phyloP scores from a whole-genome alignment of 164 flowering plant species.

The grape (Vitis vinifera) region ASM3070453v1 NC_081819.1:1984001-1984500 shows the following conservation, averaged over 20 bases:
- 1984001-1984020: slow-evolving; percentile 74
- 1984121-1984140: background rate
- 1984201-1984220: slow-evolving; percentile 66
- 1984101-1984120: background rate
- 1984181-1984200: slow-evolving; percentile 48
- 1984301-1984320: too few species aligned
- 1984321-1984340: too few species aligned
- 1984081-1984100: slow-evolving; percentile 33
- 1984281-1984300: slow-evolving; percentile 44
- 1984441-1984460: too few species aligned
- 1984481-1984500: too few species aligned
- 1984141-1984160: background rate
- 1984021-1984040: slow-evolving; percentile 53
- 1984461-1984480: too few species aligned
- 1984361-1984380: too few species aligned
- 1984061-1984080: slow-evolving; percentile 68
- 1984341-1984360: too few species aligned
- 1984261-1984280: slow-evolving; percentile 23
- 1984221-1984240: slow-evolving; percentile 41
- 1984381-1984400: too few species aligned
- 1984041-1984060: slow-evolving; percentile 61
- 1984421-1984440: too few species aligned
- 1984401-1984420: too few species aligned
- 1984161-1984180: background rate
- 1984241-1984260: slow-evolving; percentile 12